phyloP scores from a whole-genome alignment of 2,329 filamentous ascomycete species.

The Xylaria sp. region DNA sequence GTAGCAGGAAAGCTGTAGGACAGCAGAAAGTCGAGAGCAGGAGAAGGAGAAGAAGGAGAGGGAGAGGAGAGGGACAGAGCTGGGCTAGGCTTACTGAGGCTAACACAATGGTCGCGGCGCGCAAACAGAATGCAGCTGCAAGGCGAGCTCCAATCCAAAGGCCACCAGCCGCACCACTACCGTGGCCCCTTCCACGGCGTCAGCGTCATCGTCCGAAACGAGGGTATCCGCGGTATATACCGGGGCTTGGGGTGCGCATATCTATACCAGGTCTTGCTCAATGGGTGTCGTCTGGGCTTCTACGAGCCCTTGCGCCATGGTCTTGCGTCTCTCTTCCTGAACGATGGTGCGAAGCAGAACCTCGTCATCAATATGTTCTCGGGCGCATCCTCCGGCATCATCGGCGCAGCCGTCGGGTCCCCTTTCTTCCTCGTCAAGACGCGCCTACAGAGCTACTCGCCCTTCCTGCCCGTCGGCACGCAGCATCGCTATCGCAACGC shows the following conservation, averaged over 20 bases:
- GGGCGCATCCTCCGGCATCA: slow-evolving; percentile 86
- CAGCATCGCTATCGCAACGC: slow-evolving; percentile 93
- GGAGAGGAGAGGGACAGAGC: neutral
- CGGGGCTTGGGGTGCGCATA: slow-evolving; percentile 92
- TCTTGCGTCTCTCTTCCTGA: slow-evolving; percentile 76
- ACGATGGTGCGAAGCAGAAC: slow-evolving; percentile 80
- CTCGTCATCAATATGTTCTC: slow-evolving; percentile 93
- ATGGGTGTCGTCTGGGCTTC: slow-evolving; percentile 95
- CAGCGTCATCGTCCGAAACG: slow-evolving; percentile 88
- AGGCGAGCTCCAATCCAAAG: slow-evolving; percentile 90
- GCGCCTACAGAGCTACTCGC: slow-evolving; percentile 90
- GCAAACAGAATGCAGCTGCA: slow-evolving; percentile 85
- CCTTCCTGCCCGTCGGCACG: slow-evolving; percentile 93
- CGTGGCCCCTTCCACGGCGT: slow-evolving; percentile 92
- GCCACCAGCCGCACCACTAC: slow-evolving; percentile 88
- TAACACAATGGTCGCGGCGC: slow-evolving; percentile 29
- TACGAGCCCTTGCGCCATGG: slow-evolving; percentile 91
- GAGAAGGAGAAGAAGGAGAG: neutral
- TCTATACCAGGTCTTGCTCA: slow-evolving; percentile 94
- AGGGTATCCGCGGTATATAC: slow-evolving; percentile 86
- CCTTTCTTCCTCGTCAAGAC: slow-evolving; percentile 99
- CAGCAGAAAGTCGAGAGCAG: neutral
- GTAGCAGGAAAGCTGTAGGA: neutral
- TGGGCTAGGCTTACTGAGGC: slow-evolving; percentile 19
- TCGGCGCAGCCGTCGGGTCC: slow-evolving; percentile 91